phyloP scores from a whole-genome alignment of 139 green algal species.

The Chlorella sp. region DNA sequence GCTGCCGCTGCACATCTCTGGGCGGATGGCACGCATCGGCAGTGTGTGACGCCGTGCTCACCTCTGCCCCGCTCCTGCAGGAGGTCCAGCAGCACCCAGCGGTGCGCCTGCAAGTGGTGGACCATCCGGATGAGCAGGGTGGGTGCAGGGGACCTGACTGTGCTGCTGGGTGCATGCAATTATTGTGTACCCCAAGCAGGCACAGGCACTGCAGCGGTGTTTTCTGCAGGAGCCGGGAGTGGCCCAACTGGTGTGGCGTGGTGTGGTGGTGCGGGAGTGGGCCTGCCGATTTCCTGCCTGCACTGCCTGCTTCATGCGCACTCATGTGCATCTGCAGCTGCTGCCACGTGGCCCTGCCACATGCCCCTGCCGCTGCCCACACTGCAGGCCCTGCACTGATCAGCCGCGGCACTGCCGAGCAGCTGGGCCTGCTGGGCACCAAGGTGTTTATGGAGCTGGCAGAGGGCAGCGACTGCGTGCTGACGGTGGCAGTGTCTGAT shows the following conservation, averaged over 20 bases:
- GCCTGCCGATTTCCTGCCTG: too few species aligned
- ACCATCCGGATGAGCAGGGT: background rate
- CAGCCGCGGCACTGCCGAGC: background rate
- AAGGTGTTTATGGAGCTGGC: slow-evolving; percentile 6
- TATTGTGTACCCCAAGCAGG: too few species aligned
- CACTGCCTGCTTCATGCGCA: too few species aligned
- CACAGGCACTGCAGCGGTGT: too few species aligned
- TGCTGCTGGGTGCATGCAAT: too few species aligned
- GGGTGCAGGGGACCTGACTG: background rate
- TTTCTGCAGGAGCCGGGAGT: too few species aligned
- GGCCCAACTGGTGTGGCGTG: too few species aligned
- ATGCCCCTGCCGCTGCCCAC: background rate
- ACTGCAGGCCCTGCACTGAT: slow-evolving; percentile 34
- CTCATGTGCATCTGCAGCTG: too few species aligned
- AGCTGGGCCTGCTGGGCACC: background rate
- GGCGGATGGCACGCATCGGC: too few species aligned
- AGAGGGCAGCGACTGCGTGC: slow-evolving; percentile 33
- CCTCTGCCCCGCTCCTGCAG: background rate
- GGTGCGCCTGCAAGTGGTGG: background rate
- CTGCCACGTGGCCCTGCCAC: too few species aligned
- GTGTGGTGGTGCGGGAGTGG: too few species aligned
- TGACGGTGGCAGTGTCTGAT: background rate
- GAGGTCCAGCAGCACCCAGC: background rate
- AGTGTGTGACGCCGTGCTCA: too few species aligned
- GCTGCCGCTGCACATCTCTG: background rate